phyloP scores from a whole-genome alignment of 805 yeast species.

The Candida sonorensis region DNA sequence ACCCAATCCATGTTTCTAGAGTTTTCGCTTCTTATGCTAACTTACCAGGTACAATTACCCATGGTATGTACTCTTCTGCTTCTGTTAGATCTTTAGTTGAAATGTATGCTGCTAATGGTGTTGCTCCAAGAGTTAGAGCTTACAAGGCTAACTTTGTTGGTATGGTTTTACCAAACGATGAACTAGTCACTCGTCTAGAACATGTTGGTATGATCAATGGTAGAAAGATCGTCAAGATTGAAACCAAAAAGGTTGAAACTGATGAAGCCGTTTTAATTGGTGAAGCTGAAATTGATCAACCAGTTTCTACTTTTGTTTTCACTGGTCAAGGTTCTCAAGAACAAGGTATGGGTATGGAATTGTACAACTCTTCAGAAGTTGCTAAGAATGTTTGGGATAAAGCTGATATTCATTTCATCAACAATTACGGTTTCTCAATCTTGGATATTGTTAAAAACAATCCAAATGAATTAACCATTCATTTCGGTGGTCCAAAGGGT shows the following conservation, averaged over 20 bases:
- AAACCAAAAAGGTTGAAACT: conserved; percentile 76
- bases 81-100: conserved; percentile 92
- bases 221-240: conserved; percentile 92
- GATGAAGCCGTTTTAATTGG: conserved; percentile 76
- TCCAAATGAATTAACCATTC: conserved; percentile 91
- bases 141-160: conserved; percentile 87
- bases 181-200: conserved; percentile 77
- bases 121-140: conserved; percentile 92
- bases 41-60: conserved; percentile 96
- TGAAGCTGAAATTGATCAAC: conserved; percentile 99
- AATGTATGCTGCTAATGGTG: conserved; percentile 97
- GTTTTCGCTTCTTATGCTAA: conserved; percentile 90
- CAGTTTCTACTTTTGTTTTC: conserved; percentile 91
- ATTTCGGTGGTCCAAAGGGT: conserved; percentile 98
- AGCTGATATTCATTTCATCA: conserved; percentile 89
- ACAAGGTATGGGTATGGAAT: conserved; percentile 99
- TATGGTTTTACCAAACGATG: conserved; percentile 96
- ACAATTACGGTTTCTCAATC: conserved; percentile 95
- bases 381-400: conserved; percentile 97
- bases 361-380: conserved; percentile 82
- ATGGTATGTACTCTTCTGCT: conserved; percentile 98
- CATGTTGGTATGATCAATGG: conserved; percentile 99
- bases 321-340: conserved; percentile 99
- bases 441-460: conserved; percentile 91
- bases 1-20: conserved; percentile 96